Base-by-base conservation (phyloP, 2,329 filamentous ascomycete species). In the Hypocrella siamensis region DNA sequence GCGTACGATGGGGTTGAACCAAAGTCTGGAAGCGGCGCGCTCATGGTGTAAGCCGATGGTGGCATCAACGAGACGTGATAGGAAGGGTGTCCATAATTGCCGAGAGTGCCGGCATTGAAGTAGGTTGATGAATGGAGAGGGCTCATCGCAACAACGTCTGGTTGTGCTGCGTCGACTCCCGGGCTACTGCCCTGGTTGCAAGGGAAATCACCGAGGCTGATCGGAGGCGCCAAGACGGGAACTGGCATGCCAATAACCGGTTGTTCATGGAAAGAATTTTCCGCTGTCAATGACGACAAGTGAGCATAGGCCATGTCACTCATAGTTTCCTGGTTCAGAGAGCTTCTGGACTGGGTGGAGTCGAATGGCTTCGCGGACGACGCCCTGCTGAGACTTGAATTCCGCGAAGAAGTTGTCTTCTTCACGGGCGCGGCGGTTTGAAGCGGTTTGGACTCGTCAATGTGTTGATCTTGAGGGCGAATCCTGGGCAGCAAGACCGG, bases 401-500 rank as follows among this genome's bases (percentile, higher is more conserved):
- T 36, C 35, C n/a, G 28, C 9, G 18, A 18, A 29, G 28, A 26
- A 17, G 16, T 26, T 3, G 14, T 16, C 17, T 30, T 36, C 12
- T 28, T 36, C 15, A 19, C 15, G 4, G 33, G n/a, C n/a, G 26
- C n/a, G 12, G 33, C 17, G 21, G 35, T 17, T 22, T 36, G 22
- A 33, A 35, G 32, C 26, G 46, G 41, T 39, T 45, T 43, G 36
- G 30, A 28, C 22, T 41, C 40, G 41, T 76, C 72, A 38, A 84
- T 70, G 38, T 77, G 67, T 56, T 88, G 79, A 57, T 93, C 84
- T 57, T 90, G 84, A 26, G 72, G 72, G 38, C 84, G 72, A 58
- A 92, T 86, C 66, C 85, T 90, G 47, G 84, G 84, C 19, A 93
- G 65, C 37, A 93, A 63, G 30, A 83, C 63, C 31, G 83, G 82